Conservation (phyloP, 2,329 filamentous ascomycete genomes). For the Fusarium sp. region DNA sequence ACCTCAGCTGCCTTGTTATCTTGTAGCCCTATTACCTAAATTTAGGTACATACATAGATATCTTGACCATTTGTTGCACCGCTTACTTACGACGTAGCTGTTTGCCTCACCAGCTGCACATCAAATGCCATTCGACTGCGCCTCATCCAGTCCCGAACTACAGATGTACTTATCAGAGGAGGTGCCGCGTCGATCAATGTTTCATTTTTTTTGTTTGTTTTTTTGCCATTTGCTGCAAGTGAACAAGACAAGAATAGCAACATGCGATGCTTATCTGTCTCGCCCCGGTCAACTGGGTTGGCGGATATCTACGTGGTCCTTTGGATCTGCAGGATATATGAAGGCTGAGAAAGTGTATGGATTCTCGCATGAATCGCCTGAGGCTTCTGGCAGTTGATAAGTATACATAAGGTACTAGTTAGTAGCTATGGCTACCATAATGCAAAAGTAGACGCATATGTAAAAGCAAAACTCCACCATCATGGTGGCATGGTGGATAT, state of each 20-base stretch:
- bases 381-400: background rate
- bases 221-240: slow-evolving; percentile 23
- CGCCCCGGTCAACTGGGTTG: slow-evolving; percentile 5
- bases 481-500: background rate
- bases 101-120: slow-evolving; percentile 23
- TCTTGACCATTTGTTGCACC: background rate
- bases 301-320: background rate
- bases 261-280: slow-evolving; percentile 10
- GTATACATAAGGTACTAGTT: background rate
- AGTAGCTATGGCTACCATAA: slow-evolving; percentile 4
- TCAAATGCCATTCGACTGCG: slow-evolving; percentile 12
- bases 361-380: slow-evolving; percentile 9
- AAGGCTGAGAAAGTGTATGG: slow-evolving; percentile 11
- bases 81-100: background rate
- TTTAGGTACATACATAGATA: background rate
- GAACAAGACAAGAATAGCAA: slow-evolving; percentile 25
- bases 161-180: slow-evolving; percentile 30
- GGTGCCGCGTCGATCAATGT: slow-evolving; percentile 38
- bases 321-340: slow-evolving; percentile 8
- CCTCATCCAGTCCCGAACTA: slow-evolving; percentile 29
- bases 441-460: background rate
- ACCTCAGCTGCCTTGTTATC: background rate
- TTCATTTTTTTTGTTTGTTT: slow-evolving; percentile 41
- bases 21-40: background rate
- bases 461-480: slow-evolving; percentile 14